phyloP scores from a whole-genome alignment of 257 asterid genomes.

The Capsicum pubescens region DNA sequence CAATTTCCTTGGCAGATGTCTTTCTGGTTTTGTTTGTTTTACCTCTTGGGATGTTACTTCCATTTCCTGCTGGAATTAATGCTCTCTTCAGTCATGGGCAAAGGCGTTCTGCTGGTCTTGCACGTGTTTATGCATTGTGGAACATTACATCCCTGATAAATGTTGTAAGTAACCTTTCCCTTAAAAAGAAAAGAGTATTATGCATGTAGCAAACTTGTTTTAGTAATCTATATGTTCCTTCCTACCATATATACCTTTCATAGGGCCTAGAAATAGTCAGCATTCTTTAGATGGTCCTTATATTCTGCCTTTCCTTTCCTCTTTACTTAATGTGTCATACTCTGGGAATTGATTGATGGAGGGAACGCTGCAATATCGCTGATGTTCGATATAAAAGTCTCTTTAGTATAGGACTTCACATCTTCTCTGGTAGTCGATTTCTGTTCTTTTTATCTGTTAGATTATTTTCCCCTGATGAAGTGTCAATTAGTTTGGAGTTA shows the following conservation, averaged over 20 bases:
- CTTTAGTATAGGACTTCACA: background rate
- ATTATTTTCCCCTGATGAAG: background rate
- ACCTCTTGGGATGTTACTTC: slow-evolving; percentile 91
- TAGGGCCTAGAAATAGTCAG: background rate
- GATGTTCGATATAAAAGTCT: background rate
- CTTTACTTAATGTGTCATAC: background rate
- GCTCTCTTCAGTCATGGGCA: slow-evolving; percentile 98
- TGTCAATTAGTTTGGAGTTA: background rate
- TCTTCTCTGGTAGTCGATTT: background rate
- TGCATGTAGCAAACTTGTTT: background rate
- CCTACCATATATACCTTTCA: background rate
- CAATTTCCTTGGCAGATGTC: slow-evolving; percentile 82
- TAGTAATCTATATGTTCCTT: background rate
- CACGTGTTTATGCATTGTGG: slow-evolving; percentile 96
- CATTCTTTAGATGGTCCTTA: background rate
- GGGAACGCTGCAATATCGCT: background rate
- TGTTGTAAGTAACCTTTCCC: slow-evolving; percentile 61
- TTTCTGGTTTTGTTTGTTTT: slow-evolving; percentile 83
- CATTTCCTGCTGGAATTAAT: slow-evolving; percentile 98
- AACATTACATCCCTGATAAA: slow-evolving; percentile 84
- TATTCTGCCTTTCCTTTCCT: slow-evolving; percentile 10
- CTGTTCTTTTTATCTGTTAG: slow-evolving; percentile 1
- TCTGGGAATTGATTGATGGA: background rate
- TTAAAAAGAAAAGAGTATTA: background rate
- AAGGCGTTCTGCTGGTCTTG: slow-evolving; percentile 93